Evolutionary conservation across 2,329 filamentous ascomycete genomes (phyloP), one percentile per base, ranked within the genome.

Genomic region (Ophiognomonia clavigignenti-juglandacearum): DNA sequence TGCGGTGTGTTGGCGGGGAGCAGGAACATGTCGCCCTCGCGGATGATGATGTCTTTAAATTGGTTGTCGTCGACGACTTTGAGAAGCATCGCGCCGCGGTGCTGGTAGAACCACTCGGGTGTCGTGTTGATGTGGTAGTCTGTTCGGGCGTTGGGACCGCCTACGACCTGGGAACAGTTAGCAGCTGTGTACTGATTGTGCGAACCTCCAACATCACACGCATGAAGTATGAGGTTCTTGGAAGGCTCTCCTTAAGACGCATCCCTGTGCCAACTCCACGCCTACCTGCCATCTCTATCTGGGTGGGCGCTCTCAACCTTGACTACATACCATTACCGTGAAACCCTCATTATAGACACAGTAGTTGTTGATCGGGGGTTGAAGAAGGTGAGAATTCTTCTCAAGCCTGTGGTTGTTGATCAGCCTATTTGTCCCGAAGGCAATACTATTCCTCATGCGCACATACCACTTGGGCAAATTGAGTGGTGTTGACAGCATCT

Each of bases 51-150:
- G 68, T 97, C 92, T 55, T 82, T 78, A 69, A 95, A 95, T 39
- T 70, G 51, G 64, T 75, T 65, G 48, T 74, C 67, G 61, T 96
- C 89, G 54, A 96, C 87, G 14, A 93, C 86, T 64, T 95, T 95
- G 57, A 98, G 85, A 48, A 93, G 75, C 92, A 97, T 96, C 56
- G 85, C 83, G 56, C 93, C 93, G 59, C 84, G 83, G 78, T 96
- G 83, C 69, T 97, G 92, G 77, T 93, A 97, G 81, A 97, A 98
- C 85, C 91, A 97, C 68, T 97, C 93, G 11, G 93, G 83, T 0
- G 92, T 97, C 59, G 83, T 74, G 75, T 97, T 97, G 78, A 97
- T 92, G 77, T 97, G 93, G 75, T 96, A 98, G 75, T 97, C 93
- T 47, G 91, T 96, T 54, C 93, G 83, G 52, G 88, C 88, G 67